Base-by-base conservation (phyloP, 106 monocot species). In the Allium fistulosum region DNA sequence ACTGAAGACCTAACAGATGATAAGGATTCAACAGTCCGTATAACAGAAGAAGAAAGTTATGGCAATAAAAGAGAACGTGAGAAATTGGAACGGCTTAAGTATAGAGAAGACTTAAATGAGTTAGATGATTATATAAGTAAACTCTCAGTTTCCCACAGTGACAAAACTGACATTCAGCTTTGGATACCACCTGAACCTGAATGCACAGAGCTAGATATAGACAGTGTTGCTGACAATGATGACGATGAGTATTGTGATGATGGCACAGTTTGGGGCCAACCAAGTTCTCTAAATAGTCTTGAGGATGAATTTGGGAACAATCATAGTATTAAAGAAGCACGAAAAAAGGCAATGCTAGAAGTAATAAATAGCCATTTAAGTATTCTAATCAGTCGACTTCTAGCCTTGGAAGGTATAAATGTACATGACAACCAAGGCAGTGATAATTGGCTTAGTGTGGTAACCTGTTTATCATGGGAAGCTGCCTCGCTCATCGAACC, bases 151-250 rank as follows among this genome's bases (percentile, higher is more conserved):
- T 28, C 60, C 58, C 46, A 70, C 17, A 73, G 51, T 16, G 57
- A 66, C 47, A 79, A 84, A 58, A 66, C 53, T 46, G 76, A 87
- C 69, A 57, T 65, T 67, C 52, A 9, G 28, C 75, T 90, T 53
- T 99, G 99, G 93, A 65, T 72, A 46, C 93, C 90, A 27, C 93
- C 99, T 67, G 83, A 90, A 78, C 87, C 92, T 9, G 87, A 87
- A 77, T 76, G 79, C 46, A 59, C 49, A 59, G 82, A 84, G 18
- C 78, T 74, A 72, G 84, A 85, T 10, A 69, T 48, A 47, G 73
- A 86, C 49, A 88, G 83, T 78, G 72, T 84, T 58, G 80, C 88
- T 26, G 74, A 89, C 68, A 75, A 72, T 65, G 86, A 93, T 57
- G 86, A 91, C 26, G 94, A 88, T 62, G 91, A 96, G n/a, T 69